Base-by-base conservation (phyloP, 345 rosid genomes). In the Salix viminalis region DNA sequence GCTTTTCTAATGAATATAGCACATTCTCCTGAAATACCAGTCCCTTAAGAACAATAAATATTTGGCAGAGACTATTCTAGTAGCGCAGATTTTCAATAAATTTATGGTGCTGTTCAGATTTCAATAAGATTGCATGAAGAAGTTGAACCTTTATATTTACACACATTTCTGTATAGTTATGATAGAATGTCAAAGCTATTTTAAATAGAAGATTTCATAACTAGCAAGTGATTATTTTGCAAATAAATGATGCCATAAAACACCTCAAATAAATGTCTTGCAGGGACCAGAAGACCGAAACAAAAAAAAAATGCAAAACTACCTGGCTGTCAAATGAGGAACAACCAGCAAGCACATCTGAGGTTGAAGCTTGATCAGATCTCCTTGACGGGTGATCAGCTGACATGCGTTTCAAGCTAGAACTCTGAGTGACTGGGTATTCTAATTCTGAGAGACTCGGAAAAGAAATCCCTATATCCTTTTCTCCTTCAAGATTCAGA, bases 321-420 rank as follows among this genome's bases (percentile, higher is more conserved):
- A 94, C 98, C 88, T 76, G 94, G 77, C 86, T 84, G 69, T 73
- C 90, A 52, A 73, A 80, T 7, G 87, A 82, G 77, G 89, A 82
- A 84, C 70, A 78, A 39, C 87, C 89, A 7, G 86, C 76, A 19
- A 74, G 78, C 32, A 44, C 84, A 76, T 89, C 90, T 69, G 90
- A 86, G 67, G 77, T 86, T 32, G 91, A 88, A 76, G 83, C 87
- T 73, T 84, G 86, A 84, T 90, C 88, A 52, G 89, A 88, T 56
- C 77, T 71, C 80, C 86, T 89, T 41, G 85, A 78, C 34, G 74
- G 87, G 39, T 82, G 66, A 34, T 91, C 88, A 1, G 85, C 76
- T 37, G n/a, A 81, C 36, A 82, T 69, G 85, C 90, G 84, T 78
- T 72, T 86, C 82, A 71, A 70, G 79, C 91, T 89, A 23, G 87